Percentiles rank a stretch among this genome's conserved stretches.
These are phyloP conservation scores for Penicillium simplicissimum DNA, from an alignment of 495 filamentous ascomycete genomes.

Conservation along the genomic window DNA sequence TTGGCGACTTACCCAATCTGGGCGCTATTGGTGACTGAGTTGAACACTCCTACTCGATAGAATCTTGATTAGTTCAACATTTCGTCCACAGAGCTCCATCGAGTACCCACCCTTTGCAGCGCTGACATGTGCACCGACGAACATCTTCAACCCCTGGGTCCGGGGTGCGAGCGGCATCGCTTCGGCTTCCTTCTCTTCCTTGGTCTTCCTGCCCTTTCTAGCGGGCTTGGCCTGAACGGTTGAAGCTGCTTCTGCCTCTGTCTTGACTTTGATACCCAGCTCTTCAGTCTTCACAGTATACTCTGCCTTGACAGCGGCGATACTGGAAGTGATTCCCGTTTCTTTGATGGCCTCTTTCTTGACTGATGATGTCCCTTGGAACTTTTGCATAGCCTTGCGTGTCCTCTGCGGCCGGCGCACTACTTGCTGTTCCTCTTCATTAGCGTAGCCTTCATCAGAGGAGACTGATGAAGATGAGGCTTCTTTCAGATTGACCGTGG, in stretches of 20 bases:
- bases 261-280: neutral
- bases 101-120: constrained; percentile 68
- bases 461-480: constrained; percentile 3
- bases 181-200: constrained; percentile 46
- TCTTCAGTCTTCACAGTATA: neutral
- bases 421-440: constrained; percentile 13
- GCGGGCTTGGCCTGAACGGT: constrained; percentile 12
- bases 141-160: constrained; percentile 71
- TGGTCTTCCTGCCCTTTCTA: constrained; percentile 35
- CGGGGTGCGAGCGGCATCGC: constrained; percentile 67
- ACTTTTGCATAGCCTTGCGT: constrained; percentile 7
- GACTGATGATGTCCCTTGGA: constrained; percentile 4
- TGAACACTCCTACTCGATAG: constrained; percentile 69
- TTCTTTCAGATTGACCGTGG: constrained; percentile 24
- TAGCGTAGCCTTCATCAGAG: constrained; percentile 8
- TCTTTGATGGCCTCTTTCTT: constrained; percentile 26
- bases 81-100: neutral
- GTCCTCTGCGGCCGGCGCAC: neutral
- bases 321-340: neutral
- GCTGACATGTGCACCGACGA: constrained; percentile 90
- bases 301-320: neutral
- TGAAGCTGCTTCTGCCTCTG: constrained; percentile 1
- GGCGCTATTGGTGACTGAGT: constrained; percentile 75
- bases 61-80: neutral
- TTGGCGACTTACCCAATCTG: constrained; percentile 60